These are phyloP conservation scores for Trypanosoma melophagium DNA, from an alignment of 208 protist genomes.

Conservation along the genomic window DNA sequence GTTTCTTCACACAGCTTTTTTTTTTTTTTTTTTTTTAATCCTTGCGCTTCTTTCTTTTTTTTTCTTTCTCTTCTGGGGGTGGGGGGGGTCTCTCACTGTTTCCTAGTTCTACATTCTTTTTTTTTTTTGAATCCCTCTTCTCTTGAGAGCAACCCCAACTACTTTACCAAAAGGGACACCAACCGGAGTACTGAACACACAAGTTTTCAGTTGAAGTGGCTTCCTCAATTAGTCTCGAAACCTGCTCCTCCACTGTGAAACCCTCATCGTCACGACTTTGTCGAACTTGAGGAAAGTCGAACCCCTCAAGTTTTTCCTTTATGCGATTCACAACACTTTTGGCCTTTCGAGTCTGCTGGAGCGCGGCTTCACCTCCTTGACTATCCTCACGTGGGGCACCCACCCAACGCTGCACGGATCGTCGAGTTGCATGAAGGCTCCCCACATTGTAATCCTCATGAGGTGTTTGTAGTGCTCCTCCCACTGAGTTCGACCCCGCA, in stretches of 20 bases:
- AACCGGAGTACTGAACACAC: conserved; percentile 98
- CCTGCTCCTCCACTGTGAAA: conserved; percentile 83
- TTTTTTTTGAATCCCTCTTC: conserved; percentile 4
- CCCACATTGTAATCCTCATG: conserved; percentile 22
- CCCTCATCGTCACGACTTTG: conserved; percentile 42
- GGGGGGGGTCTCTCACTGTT: neutral
- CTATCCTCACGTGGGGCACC: conserved; percentile 1
- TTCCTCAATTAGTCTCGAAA: conserved; percentile 94
- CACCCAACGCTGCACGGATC: conserved; percentile 11
- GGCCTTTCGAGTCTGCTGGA: conserved; percentile 92
- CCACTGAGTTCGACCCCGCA: neutral
- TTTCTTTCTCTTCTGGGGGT: conserved; percentile 13
- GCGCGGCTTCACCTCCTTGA: conserved; percentile 12
- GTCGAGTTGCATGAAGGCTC: conserved; percentile 25
- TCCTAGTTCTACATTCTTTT: conserved; percentile 1
- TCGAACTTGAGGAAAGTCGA: conserved; percentile 89
- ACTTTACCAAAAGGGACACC: conserved; percentile 98
- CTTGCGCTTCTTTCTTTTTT: conserved; percentile 2
- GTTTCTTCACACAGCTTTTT: no score
- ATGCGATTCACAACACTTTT: conserved; percentile 96
- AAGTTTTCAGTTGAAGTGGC: conserved; percentile 99
- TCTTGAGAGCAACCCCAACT: neutral
- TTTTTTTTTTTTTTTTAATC: no score
- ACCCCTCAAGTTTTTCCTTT: conserved; percentile 96
- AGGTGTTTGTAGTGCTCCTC: conserved; percentile 12